phyloP scores from a whole-genome alignment of 2,329 filamentous ascomycete genomes.

The Arthrobotrys megalospora region DNA sequence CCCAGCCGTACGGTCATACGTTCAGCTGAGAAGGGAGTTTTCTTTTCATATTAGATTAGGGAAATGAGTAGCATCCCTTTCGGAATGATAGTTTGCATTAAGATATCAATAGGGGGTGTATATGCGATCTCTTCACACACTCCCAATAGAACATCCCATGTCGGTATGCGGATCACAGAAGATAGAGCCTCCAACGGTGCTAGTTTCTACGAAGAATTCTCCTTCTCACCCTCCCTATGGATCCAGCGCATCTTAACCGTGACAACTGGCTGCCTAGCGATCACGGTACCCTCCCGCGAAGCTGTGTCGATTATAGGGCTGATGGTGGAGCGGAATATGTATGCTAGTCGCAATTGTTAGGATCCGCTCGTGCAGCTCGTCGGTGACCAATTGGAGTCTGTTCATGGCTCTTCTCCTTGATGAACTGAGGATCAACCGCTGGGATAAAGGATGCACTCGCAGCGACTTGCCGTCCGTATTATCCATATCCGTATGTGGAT shows the following conservation, averaged over 20 bases:
- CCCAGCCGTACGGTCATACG: not conserved
- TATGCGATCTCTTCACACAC: slow-evolving; percentile 20
- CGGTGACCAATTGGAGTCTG: slow-evolving; percentile 40
- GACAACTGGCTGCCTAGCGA: slow-evolving; percentile 49
- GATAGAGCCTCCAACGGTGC: slow-evolving; percentile 25
- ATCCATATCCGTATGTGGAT: slow-evolving; percentile 1
- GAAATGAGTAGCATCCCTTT: not conserved
- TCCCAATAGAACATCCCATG: slow-evolving; percentile 9
- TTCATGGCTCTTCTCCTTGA: slow-evolving; percentile 7
- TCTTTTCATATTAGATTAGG: not conserved
- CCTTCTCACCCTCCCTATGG: slow-evolving; percentile 23
- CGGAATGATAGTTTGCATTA: not conserved
- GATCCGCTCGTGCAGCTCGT: slow-evolving; percentile 36
- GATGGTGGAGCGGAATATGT: slow-evolving; percentile 36
- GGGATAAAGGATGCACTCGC: slow-evolving; percentile 21
- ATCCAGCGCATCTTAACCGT: slow-evolving; percentile 48
- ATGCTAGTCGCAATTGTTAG: slow-evolving; percentile 36
- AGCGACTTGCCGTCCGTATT: slow-evolving; percentile 26
- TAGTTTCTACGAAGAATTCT: slow-evolving; percentile 5
- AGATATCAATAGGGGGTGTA: slow-evolving; percentile 23
- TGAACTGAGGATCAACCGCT: slow-evolving; percentile 33
- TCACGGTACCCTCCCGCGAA: slow-evolving; percentile 22
- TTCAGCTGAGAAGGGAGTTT: not conserved
- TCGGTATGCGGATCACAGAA: slow-evolving; percentile 8
- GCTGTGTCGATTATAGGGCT: slow-evolving; percentile 43